Base-by-base conservation (phyloP, 2,329 filamentous ascomycete species). In the Emergomyces orientalis region DNA sequence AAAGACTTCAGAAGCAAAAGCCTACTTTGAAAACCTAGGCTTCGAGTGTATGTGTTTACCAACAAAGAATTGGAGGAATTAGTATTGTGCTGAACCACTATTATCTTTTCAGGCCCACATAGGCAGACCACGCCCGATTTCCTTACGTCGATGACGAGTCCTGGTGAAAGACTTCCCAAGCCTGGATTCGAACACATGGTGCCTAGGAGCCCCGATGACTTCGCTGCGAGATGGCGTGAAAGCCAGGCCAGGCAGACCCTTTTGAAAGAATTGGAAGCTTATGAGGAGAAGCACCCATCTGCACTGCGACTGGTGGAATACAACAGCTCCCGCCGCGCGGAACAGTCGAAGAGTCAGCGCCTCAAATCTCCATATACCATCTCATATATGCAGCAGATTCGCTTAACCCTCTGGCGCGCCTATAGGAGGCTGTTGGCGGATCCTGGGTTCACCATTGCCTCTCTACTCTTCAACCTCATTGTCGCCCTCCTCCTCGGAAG, bases 361-460 rank as follows among this genome's bases (percentile, higher is more conserved):
- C 74, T 81, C 55, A 84, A 84, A 73, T 94, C 90, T 1, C 90
- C 91, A 0, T 96, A 88, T 74, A 96, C 90, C 0, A 79, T 96
- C 47, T 92, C 90, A 0, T 89, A 88, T 67, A 59, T 64, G 4
- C 86, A 92, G 74, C 92, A 97, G 74, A 75, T 96, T 66, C 73
- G 82, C 64, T 84, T 96, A 14, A 96, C 91, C 73, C 14, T 60
- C 2, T 49, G 41, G 41, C 30, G 56, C 17, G 56, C n/a, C 8
- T 41, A 25, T 8, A 39, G 27, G 25, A 17, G 56, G n/a, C 39
- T 59, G 6, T 13, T 34, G 34, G 30, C 14, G 8, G 56, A 59
- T 41, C 56, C 56, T 13, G 27, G 56, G 5, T 19, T 45, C 6
- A 41, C 56, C 17, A 39, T 59, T 13, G 17, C 34, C 8, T 89